Evolutionary conservation across 176 grass and related monocot species (phyloP), one percentile per base, ranked within the genome.

Genomic region (Eragrostis curvula): DNA sequence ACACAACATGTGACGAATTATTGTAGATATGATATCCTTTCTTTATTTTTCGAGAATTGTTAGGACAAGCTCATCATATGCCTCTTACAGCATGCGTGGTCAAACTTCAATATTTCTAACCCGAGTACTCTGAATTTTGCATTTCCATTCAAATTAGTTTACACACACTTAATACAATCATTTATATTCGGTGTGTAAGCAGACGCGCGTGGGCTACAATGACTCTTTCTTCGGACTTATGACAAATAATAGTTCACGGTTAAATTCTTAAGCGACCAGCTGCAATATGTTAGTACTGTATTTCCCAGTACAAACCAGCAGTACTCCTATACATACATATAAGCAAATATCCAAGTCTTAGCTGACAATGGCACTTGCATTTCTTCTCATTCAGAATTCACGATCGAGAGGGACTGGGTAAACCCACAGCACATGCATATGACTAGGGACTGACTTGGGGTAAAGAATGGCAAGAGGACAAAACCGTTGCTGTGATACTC

Each of bases 401-500:
- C 7, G 0, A n/a, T n/a, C n/a, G n/a, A 36, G 32, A 46, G 39
- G 74, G 74, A 79, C 39, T 73, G n/a, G 39, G 73, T 79, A 83
- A 78, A 58, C 67, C 28, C 66, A 57, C 66, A 66, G 28, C 74
- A 58, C 58, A 67, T 66, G 28, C 74, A 48, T 48, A 67, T 66
- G 74, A 47, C 48, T 21, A 9, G 21, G 8, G 46, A 30, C 66
- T 82, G 36, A 60, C 3, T 61, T 17, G 5, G 67, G 29, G 39
- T 73, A 59, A 81, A 69, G 8, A 81, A 67, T 42, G 50, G 59
- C 49, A 81, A 75, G 30, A 55, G 29, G 12, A 85, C 58, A 41
- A 3, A 47, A 30, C 25, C 53, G 12, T 21, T 61, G 20, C 14
- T 13, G 24, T 43, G 20, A 28, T 45, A 9, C 39, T 71, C 18